Evolutionary conservation across 164 flowering plant species (phyloP), one percentile per base, ranked within the genome.

Genomic region (Liriodendron chinense): DNA sequence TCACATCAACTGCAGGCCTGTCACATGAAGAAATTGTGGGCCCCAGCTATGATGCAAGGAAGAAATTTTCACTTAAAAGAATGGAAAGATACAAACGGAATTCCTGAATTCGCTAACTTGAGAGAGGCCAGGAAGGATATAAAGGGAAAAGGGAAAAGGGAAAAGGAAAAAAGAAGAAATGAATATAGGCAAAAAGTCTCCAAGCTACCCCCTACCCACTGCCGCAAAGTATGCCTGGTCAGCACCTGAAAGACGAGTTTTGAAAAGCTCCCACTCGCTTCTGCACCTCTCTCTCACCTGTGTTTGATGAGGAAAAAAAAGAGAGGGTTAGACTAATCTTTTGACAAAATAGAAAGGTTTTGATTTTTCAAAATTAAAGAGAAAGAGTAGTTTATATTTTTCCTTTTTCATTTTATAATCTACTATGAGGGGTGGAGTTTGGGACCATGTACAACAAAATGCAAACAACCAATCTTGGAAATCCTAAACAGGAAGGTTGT

Each of bases 281-380:
- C 61, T 89, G 85, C 98, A 94, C 78, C 97, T 87, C 59, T 83
- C 87, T 83, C 94, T 87, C 61, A 94, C 98, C 98, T 94, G 87
- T 23, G 24, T 22, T 12, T 24, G 26, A 64, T 10, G 25, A 64
- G 21, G 24, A 24, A 61, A 2, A 61, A 61, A 1, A 61, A 61
- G 22, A 22, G 7, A 23, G 26, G 24, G 5, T 22, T 64, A 0
- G 25, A 10, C 25, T 24, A 64, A 21, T 21, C 12, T 24, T 20
- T 25, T 47, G 3, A 65, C 28, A 25, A 43, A 20, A 49, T 34
- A 57, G 2, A 57, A 57, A 57, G 62, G 62, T 20, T 13, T 13
- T 57, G 62, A 20, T 57, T 57, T 57, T 57, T 57, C 62, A 57
- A 20, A 20, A 20, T 20, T 3, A 13, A 57, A 20, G 14, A 13